Conservation (phyloP, 208 protist species). For the Novymonas esmeraldas region DNA sequence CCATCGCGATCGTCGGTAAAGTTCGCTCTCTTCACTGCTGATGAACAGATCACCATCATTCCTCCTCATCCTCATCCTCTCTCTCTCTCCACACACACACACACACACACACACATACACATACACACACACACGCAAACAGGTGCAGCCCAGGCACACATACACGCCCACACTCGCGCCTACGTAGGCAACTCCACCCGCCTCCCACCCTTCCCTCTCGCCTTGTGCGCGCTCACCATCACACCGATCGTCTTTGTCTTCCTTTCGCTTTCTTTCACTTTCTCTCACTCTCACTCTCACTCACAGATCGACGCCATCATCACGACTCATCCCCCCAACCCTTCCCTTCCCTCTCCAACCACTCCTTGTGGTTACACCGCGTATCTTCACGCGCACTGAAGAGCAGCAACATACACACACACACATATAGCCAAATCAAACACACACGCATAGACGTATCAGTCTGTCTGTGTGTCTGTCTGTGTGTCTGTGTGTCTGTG, state of each 20-base stretch:
- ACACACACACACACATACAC: neutral
- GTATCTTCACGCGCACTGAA: neutral
- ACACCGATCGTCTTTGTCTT: no score
- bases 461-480: neutral
- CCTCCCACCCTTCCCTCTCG: neutral
- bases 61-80: neutral
- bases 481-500: slow-evolving; percentile 12
- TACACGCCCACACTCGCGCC: no score
- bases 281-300: slow-evolving; percentile 2
- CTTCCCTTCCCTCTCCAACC: neutral
- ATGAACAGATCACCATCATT: neutral
- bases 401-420: neutral
- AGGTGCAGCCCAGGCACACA: no score
- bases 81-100: neutral
- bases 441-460: no score
- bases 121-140: neutral
- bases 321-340: neutral
- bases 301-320: neutral
- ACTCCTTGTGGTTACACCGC: neutral
- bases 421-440: neutral
- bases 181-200: no score
- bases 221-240: no score
- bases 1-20: neutral
- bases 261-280: no score
- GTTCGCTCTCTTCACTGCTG: neutral